Conservation (phyloP, 495 filamentous ascomycete genomes). For the Hyaloscypha bicolor region DNA sequence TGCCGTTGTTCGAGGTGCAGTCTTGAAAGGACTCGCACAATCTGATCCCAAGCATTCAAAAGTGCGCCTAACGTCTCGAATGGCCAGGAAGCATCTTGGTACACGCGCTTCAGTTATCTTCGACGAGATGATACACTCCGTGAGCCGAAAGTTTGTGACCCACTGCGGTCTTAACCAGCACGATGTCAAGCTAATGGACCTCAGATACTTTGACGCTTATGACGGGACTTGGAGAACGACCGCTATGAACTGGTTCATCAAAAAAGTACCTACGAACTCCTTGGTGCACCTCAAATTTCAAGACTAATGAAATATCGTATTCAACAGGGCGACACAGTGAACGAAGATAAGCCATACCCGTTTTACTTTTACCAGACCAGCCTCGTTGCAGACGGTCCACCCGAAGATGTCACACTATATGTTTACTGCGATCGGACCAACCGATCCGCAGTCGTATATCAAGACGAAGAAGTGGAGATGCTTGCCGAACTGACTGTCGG, state of each 20-base stretch:
- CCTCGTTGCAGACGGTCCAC: background rate
- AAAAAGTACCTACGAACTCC: conserved; percentile 17
- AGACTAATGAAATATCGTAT: background rate
- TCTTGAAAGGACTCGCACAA: conserved; percentile 47
- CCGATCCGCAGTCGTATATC: background rate
- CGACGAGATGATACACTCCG: conserved; percentile 36
- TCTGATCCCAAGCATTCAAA: conserved; percentile 41
- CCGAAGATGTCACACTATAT: background rate
- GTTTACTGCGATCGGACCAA: conserved; percentile 9
- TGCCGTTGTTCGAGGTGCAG: conserved; percentile 46
- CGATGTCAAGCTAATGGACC: background rate
- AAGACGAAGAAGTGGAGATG: background rate
- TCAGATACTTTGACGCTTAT: background rate
- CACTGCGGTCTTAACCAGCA: no score
- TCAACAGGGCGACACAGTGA: conserved; percentile 25
- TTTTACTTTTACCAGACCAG: background rate
- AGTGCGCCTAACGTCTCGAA: conserved; percentile 47
- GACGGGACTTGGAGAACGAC: conserved; percentile 29
- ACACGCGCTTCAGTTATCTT: conserved; percentile 34
- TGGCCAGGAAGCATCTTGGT: conserved; percentile 55
- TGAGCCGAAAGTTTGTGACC: conserved; percentile 20
- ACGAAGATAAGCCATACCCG: conserved; percentile 17
- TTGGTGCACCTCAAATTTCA: no score
- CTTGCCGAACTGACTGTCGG: conserved; percentile 8
- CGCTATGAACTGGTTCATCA: conserved; percentile 41